Evolutionary conservation across 805 yeast genomes (phyloP).

Genomic region (Starmerella stellata): DNA sequence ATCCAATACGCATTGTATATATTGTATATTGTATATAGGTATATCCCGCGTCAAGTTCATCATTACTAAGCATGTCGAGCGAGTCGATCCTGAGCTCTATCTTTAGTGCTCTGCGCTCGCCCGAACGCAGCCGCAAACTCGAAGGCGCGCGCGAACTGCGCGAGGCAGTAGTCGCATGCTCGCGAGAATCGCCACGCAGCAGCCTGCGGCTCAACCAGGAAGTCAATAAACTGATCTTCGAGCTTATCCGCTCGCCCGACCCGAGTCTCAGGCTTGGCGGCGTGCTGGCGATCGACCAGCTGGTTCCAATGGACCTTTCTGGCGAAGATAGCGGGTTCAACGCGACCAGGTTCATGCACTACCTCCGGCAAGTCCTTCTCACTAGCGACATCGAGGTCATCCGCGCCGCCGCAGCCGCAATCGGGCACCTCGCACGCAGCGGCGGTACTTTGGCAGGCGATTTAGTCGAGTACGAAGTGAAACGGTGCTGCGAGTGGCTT

Average conservation of each 20-base stretch:
- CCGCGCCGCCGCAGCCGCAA: constrained; percentile 67
- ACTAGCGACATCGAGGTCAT: constrained; percentile 70
- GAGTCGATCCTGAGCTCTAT: constrained; percentile 19
- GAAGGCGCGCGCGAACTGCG: constrained; percentile 54
- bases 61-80: constrained; percentile 19
- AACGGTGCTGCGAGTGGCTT: constrained; percentile 77
- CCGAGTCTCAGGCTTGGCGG: constrained; percentile 68
- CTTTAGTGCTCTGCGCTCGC: constrained; percentile 18
- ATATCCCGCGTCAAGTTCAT: no score
- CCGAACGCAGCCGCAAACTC: constrained; percentile 18
- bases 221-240: constrained; percentile 73
- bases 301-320: constrained; percentile 59
- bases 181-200: constrained; percentile 70
- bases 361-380: constrained; percentile 59
- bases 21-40: background rate
- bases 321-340: constrained; percentile 71
- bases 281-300: constrained; percentile 70
- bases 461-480: constrained; percentile 82
- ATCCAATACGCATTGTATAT: background rate
- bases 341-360: constrained; percentile 80
- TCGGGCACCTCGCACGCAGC: constrained; percentile 76
- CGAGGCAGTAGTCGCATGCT: constrained; percentile 48
- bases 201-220: constrained; percentile 66
- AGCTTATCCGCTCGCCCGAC: constrained; percentile 59
- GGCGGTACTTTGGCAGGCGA: constrained; percentile 74